phyloP scores from a whole-genome alignment of 225 moss, liverwort and hornwort genomes.

The Pseudisothecium myosuroides region DNA sequence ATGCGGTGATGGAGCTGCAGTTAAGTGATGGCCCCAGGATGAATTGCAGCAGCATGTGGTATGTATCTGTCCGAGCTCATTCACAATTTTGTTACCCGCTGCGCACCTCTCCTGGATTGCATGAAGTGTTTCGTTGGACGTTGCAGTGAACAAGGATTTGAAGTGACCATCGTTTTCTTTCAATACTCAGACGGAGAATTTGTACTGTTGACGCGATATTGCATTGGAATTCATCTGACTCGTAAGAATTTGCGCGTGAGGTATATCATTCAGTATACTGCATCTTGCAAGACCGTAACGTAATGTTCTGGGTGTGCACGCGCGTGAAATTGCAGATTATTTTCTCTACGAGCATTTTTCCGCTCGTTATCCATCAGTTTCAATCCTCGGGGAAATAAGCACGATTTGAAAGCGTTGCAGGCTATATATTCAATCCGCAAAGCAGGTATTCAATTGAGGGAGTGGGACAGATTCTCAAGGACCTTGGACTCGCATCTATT shows the following conservation, averaged over 20 bases:
- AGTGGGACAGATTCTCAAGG: background rate
- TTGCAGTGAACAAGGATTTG: background rate
- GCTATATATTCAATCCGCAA: background rate
- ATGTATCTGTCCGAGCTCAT: background rate
- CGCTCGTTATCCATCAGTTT: background rate
- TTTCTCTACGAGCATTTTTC: background rate
- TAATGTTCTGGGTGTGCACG: background rate
- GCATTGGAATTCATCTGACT: background rate
- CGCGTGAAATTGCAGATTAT: background rate
- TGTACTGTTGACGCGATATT: background rate
- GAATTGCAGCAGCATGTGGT: background rate
- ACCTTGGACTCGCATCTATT: background rate
- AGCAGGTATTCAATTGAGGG: background rate
- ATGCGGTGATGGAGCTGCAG: background rate
- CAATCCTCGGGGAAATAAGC: background rate
- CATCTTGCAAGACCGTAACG: background rate
- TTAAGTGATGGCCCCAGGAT: background rate
- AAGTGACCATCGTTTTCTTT: background rate
- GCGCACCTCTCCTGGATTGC: background rate
- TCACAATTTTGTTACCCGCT: background rate
- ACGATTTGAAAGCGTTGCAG: background rate
- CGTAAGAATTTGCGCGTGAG: too few relatives aligned
- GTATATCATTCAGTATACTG: background rate
- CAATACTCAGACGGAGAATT: background rate
- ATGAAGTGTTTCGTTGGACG: background rate